Conservation (phyloP, 805 yeast genomes). For the Zygoascus tannicola region DNA sequence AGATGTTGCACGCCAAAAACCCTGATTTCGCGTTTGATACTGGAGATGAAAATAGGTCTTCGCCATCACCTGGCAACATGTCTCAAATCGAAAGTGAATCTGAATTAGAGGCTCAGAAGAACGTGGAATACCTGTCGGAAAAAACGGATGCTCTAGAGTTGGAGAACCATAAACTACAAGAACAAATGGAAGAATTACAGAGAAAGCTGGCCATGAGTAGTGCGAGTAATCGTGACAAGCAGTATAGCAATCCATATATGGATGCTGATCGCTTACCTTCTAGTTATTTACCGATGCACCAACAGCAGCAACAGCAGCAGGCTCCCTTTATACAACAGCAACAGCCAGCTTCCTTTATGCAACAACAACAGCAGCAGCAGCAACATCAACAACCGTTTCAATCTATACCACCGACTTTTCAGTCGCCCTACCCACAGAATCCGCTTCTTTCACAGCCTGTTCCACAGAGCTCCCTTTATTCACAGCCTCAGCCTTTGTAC, state of each 20-base stretch:
- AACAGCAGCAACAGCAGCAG: no score
- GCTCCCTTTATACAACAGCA: neutral
- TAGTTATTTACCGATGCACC: no score
- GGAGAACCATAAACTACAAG: conserved; percentile 1
- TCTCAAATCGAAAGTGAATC: neutral
- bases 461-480: no score
- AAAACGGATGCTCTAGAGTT: neutral
- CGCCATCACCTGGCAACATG: neutral
- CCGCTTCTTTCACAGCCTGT: neutral
- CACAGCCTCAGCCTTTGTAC: neutral
- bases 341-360: neutral
- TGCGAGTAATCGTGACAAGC: neutral
- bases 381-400: neutral
- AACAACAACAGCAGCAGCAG: neutral
- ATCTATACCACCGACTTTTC: neutral
- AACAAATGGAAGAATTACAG: neutral
- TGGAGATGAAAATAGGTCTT: no score
- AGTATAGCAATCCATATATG: no score
- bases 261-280: no score
- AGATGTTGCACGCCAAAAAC: neutral
- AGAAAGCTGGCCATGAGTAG: conserved; percentile 1
- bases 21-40: neutral
- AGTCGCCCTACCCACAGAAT: neutral
- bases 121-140: neutral
- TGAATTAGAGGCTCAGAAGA: neutral